A percentile compares a stretch with the other conserved stretches of the same genome.
Evolutionary conservation across 768 basidiomycete species (phyloP).

Genomic region (Suillus clintonianus): DNA sequence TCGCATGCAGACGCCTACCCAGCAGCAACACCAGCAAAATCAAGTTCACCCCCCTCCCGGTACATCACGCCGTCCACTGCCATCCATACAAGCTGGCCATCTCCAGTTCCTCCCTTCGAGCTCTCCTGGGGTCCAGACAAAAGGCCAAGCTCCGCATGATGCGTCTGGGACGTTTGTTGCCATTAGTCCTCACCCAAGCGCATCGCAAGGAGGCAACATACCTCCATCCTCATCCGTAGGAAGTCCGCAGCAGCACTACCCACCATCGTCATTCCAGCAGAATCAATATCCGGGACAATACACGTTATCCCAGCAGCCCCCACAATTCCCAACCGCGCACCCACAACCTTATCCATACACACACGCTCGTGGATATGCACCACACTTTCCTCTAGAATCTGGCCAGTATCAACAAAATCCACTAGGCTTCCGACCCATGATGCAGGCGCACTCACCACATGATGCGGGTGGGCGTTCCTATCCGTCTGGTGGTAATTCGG

Average conservation of each 20-base stretch:
- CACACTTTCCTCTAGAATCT: slow-evolving; percentile 38
- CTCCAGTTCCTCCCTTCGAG: background rate
- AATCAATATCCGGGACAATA: slow-evolving; percentile 46
- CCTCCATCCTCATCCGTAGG: slow-evolving; percentile 23
- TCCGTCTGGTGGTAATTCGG: slow-evolving; percentile 31
- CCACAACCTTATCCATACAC: slow-evolving; percentile 35
- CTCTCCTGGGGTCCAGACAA: background rate
- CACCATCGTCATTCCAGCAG: slow-evolving; percentile 35
- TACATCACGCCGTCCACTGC: background rate
- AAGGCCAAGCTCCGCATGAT: background rate
- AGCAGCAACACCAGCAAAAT: slow-evolving; percentile 2
- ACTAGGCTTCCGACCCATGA: slow-evolving; percentile 43
- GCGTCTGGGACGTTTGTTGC: background rate
- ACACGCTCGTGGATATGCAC: slow-evolving; percentile 35
- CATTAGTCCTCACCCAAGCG: background rate
- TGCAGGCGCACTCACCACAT: slow-evolving; percentile 33
- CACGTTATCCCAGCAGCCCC: slow-evolving; percentile 45
- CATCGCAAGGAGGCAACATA: background rate
- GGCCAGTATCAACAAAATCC: slow-evolving; percentile 42
- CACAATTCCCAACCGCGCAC: slow-evolving; percentile 27
- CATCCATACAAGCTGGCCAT: slow-evolving; percentile 7
- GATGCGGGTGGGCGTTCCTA: slow-evolving; percentile 42
- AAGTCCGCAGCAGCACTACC: slow-evolving; percentile 16
- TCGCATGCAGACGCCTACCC: background rate
- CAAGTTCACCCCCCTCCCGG: background rate